Evolutionary conservation across 140 eudicot genomes (phyloP).

Genomic region (Bidens hawaiensis): DNA sequence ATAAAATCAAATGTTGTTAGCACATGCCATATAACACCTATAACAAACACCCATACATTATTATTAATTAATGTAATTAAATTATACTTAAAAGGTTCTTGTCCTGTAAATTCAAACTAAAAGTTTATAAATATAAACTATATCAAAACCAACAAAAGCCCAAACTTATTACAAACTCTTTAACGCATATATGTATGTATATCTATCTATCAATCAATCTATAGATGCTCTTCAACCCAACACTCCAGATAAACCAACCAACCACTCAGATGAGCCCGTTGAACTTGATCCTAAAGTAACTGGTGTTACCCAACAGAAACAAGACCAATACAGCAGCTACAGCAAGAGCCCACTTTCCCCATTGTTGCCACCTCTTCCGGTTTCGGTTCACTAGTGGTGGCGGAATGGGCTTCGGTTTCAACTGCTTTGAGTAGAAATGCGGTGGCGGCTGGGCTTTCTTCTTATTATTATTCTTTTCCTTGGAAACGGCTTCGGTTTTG

Average conservation of each 20-base stretch:
- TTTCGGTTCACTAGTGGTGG: slow-evolving; percentile 15
- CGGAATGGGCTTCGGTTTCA: slow-evolving; percentile 13
- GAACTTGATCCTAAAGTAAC: slow-evolving; percentile 5
- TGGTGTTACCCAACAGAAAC: slow-evolving; percentile 8
- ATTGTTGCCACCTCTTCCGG: slow-evolving; percentile 14
- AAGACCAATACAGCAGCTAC: slow-evolving; percentile 1
- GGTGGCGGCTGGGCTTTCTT: not conserved
- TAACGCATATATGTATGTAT: slow-evolving; percentile 5
- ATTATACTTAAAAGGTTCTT: not conserved
- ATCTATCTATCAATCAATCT: slow-evolving; percentile 4
- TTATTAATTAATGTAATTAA: slow-evolving; percentile 1
- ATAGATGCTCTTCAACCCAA: slow-evolving; percentile 3
- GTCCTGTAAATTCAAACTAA: not conserved
- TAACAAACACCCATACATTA: not conserved
- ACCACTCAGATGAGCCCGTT: slow-evolving; percentile 5
- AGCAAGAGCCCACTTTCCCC: slow-evolving; percentile 3
- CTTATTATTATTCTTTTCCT: slow-evolving; percentile 22
- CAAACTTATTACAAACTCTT: slow-evolving; percentile 14
- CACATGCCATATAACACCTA: not conserved
- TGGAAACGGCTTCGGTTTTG: slow-evolving; percentile 21
- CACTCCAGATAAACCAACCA: not conserved
- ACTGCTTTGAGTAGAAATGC: not conserved
- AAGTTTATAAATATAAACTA: not conserved
- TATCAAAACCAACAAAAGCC: slow-evolving; percentile 7
- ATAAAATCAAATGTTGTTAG: not conserved